Evolutionary conservation across 192 early-diverging fungal species (phyloP).

Genomic region (Pecoramyces ruminantium): DNA sequence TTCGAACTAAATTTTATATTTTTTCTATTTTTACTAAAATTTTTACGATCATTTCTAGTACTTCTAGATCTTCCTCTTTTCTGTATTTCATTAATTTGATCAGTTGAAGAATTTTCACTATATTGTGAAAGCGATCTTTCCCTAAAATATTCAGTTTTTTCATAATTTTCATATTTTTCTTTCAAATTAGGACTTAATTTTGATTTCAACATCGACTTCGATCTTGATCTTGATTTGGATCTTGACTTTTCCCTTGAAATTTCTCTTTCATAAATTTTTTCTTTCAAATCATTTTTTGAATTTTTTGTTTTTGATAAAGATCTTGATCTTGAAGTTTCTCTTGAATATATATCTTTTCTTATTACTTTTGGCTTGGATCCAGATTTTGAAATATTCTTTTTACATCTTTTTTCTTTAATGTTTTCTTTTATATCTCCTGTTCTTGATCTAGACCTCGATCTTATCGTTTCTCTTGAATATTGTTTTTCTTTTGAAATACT

Average conservation of each 20-base stretch:
- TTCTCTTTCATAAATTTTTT: neutral
- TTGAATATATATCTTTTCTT: neutral
- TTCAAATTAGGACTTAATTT: no score
- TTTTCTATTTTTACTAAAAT: neutral
- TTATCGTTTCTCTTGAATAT: neutral
- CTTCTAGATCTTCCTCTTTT: no score
- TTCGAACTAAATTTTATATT: neutral
- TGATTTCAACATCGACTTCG: neutral
- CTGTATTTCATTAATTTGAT: no score
- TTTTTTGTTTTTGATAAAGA: neutral
- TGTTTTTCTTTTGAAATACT: neutral
- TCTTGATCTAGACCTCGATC: neutral
- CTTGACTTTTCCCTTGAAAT: neutral
- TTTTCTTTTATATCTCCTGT: neutral
- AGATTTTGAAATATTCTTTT: neutral
- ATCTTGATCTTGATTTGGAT: neutral
- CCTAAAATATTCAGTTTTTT: no score
- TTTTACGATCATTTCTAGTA: no score
- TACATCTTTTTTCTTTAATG: neutral
- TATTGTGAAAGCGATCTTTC: no score
- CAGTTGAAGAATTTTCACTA: no score
- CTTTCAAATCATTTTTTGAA: neutral
- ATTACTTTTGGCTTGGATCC: neutral
- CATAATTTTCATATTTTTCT: no score
- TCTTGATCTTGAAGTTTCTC: neutral